phyloP scores from a whole-genome alignment of 805 yeast species.

The Metschnikowia santaceciliae region DNA sequence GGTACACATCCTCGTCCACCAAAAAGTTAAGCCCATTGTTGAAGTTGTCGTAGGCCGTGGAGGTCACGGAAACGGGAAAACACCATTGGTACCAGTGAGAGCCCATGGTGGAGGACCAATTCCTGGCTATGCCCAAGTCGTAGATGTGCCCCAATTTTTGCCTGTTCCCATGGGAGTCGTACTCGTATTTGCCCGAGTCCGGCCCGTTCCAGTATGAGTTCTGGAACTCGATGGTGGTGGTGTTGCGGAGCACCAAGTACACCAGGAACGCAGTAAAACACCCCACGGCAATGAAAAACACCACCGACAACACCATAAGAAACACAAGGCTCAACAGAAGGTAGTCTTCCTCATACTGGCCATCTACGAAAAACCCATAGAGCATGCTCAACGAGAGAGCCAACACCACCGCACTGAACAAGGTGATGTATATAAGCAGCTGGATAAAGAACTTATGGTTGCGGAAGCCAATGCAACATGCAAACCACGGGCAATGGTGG shows the following conservation, averaged over 20 bases:
- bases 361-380: slow-evolving; percentile 44
- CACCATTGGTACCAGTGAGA: slow-evolving; percentile 60
- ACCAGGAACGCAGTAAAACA: slow-evolving; percentile 53
- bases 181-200: slow-evolving; percentile 31
- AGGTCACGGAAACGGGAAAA: slow-evolving; percentile 47
- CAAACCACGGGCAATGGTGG: slow-evolving; percentile 86
- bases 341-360: slow-evolving; percentile 39
- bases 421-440: slow-evolving; percentile 53
- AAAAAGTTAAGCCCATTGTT: slow-evolving; percentile 52
- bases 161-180: slow-evolving; percentile 38
- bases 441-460: slow-evolving; percentile 82
- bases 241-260: slow-evolving; percentile 58
- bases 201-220: slow-evolving; percentile 48
- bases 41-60: slow-evolving; percentile 15
- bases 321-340: slow-evolving; percentile 55
- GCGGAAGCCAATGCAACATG: slow-evolving; percentile 76
- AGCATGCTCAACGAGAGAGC: slow-evolving; percentile 39
- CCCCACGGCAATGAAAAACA: slow-evolving; percentile 45
- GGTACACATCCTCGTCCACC: slow-evolving; percentile 41
- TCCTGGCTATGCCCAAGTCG: slow-evolving; percentile 61
- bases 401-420: slow-evolving; percentile 44
- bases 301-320: slow-evolving; percentile 54
- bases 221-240: slow-evolving; percentile 78
- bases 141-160: slow-evolving; percentile 60
- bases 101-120: slow-evolving; percentile 79